Base-by-base conservation (phyloP, 2,329 filamentous ascomycete genomes). In the Dactylellina sp. region DNA sequence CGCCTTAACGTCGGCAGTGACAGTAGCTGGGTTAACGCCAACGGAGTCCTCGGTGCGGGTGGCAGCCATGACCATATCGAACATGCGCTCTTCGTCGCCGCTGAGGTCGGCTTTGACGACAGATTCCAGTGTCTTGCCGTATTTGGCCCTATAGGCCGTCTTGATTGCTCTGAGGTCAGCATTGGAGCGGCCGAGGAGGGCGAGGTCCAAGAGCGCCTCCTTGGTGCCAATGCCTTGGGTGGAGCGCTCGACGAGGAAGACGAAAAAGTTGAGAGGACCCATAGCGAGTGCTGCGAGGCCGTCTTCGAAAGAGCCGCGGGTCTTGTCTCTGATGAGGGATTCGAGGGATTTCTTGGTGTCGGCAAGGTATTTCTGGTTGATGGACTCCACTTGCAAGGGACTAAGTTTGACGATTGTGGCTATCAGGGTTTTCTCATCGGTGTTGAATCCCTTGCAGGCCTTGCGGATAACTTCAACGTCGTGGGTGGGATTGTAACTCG, bases 381-480 rank as follows among this genome's bases (percentile, higher is more conserved):
- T 84, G 7, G 87, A 84, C 53, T 89, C 87, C 75, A 95, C 86
- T 80, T 97, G 91, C 0, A 93, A 90, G 76, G 96, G 91, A 75
- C 93, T 89, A 76, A 76, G 75, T 47, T 85, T 87, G 2, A 89
- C 83, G 9, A 98, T 83, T 1, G 89, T 83, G 1, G 84, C 83
- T 75, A 96, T 93, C 14, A 98, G 83, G 0, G 86, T 81, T 78
- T 89, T 90, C 81, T 97, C 93, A 78, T 98, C 89, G 0, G 93
- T 97, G 42, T 93, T 94, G 76, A 97, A 92, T 0, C 93, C 93
- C 81, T 96, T 97, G 92, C 97, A 97, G 1, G 94, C 92, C 77
- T 86, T 86, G 57, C 92, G 88, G 25, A 96, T 84, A 2, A 85
- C 86, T 65, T 92, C 87, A 0, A 92, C 90, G 77, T 94, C 89